These are phyloP conservation scores for Scedosporium boydii DNA, from an alignment of 2,329 filamentous ascomycete species.

Conservation along the genomic window DNA sequence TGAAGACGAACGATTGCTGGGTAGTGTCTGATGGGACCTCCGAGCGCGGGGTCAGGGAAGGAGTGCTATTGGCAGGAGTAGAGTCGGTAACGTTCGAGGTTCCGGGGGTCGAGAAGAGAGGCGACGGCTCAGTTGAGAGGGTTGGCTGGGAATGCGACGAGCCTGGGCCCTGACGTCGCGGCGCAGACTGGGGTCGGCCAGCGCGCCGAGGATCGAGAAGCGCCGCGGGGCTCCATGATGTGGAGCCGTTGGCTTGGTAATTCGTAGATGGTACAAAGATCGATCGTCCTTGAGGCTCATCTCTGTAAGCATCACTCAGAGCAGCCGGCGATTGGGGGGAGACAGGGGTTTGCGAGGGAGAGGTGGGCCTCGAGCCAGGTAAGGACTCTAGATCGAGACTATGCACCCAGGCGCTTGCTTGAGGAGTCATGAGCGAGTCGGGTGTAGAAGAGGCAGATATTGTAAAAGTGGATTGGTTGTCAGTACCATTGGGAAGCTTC, in stretches of 20 bases:
- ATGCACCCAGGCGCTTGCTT: neutral
- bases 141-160: neutral
- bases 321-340: neutral
- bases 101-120: neutral
- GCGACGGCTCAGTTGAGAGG: neutral
- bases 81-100: neutral
- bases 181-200: slow-evolving; percentile 44
- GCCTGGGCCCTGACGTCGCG: slow-evolving; percentile 30
- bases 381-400: no score
- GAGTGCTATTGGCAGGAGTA: neutral
- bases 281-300: neutral
- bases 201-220: slow-evolving; percentile 33
- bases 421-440: neutral
- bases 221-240: slow-evolving; percentile 31
- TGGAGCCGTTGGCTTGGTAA: neutral
- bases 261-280: neutral
- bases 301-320: neutral
- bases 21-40: neutral
- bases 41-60: neutral
- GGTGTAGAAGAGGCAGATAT: neutral
- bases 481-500: slow-evolving; percentile 4
- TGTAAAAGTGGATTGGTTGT: neutral
- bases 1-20: neutral
- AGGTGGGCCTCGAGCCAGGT: neutral
- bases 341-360: neutral